Conservation (phyloP, 78 protist genomes). For the Diacronema lutheri region DNA sequence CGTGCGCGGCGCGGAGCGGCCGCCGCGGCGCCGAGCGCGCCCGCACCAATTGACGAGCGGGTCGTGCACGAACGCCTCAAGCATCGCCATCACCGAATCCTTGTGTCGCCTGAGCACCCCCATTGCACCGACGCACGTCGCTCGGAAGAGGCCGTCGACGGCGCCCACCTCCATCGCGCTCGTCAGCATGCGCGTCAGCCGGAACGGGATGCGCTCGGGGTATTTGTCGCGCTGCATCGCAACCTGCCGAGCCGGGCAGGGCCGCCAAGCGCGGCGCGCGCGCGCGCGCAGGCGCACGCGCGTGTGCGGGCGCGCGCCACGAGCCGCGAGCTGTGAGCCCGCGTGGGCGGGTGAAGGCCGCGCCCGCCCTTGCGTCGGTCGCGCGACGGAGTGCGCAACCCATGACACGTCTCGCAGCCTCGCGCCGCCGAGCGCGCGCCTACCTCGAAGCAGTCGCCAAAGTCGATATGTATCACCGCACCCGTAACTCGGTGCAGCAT, state of each 20-base stretch:
- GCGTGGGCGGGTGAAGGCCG: too few relatives aligned
- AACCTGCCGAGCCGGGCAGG: too few relatives aligned
- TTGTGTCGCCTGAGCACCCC: conserved; percentile 85
- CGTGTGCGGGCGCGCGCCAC: too few relatives aligned
- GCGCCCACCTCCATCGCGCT: conserved; percentile 97
- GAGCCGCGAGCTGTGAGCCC: too few relatives aligned
- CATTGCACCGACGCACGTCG: conserved; percentile 93
- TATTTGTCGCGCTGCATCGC: conserved; percentile 92
- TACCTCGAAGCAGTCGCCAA: conserved; percentile 98
- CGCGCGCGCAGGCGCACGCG: too few relatives aligned
- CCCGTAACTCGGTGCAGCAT: conserved; percentile 79
- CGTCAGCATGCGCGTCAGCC: conserved; percentile 97
- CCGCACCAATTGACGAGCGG: conserved; percentile 97
- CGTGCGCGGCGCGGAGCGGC: too few relatives aligned
- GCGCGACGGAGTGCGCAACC: too few relatives aligned
- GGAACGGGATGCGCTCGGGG: conserved; percentile 98
- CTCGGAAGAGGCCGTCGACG: conserved; percentile 94
- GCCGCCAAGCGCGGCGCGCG: too few relatives aligned
- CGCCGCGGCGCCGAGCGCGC: too few relatives aligned
- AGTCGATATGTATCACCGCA: conserved; percentile 95
- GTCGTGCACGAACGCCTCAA: conserved; percentile 99
- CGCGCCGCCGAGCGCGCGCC: too few relatives aligned
- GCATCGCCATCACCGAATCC: conserved; percentile 96
- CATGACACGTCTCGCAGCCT: too few relatives aligned
- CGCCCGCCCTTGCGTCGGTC: too few relatives aligned